phyloP scores from a whole-genome alignment of 306 rosid species.

The Quillaja saponaria region DNA sequence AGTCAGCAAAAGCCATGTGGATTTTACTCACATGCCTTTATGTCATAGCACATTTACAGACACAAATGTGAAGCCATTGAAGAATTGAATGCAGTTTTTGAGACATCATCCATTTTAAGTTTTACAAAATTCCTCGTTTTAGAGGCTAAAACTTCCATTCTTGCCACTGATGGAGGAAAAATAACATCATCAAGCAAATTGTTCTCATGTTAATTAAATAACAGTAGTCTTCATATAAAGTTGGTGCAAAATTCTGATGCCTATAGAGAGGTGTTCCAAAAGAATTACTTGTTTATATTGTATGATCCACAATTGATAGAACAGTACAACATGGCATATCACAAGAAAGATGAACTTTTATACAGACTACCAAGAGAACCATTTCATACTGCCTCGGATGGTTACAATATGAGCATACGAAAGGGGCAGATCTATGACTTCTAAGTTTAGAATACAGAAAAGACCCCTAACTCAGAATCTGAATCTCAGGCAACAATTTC shows the following conservation, averaged over 20 bases:
- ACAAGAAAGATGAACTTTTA: too few species aligned
- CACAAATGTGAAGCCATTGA: neutral
- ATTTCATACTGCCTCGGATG: neutral
- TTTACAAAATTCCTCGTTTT: too few species aligned
- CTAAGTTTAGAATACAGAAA: neutral
- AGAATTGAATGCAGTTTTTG: neutral
- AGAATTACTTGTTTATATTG: too few species aligned
- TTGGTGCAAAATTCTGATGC: conserved; percentile 1
- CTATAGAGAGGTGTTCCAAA: neutral
- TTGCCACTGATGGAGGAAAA: too few species aligned
- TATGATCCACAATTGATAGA: too few species aligned
- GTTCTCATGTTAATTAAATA: neutral
- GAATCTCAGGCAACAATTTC: conserved; percentile 3
- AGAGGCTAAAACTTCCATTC: neutral
- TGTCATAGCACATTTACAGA: neutral
- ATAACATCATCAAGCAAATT: neutral
- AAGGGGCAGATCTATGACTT: neutral
- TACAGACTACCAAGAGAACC: neutral
- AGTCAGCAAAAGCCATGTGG: neutral
- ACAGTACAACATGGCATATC: neutral
- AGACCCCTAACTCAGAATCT: neutral
- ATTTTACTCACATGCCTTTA: neutral
- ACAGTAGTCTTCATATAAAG: neutral
- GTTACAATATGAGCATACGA: too few species aligned
- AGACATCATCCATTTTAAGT: too few species aligned